A percentile compares a stretch with the other conserved stretches of the same genome.
Conservation (phyloP, 768 basidiomycete species). For the Hypholoma fasciculare region DNA sequence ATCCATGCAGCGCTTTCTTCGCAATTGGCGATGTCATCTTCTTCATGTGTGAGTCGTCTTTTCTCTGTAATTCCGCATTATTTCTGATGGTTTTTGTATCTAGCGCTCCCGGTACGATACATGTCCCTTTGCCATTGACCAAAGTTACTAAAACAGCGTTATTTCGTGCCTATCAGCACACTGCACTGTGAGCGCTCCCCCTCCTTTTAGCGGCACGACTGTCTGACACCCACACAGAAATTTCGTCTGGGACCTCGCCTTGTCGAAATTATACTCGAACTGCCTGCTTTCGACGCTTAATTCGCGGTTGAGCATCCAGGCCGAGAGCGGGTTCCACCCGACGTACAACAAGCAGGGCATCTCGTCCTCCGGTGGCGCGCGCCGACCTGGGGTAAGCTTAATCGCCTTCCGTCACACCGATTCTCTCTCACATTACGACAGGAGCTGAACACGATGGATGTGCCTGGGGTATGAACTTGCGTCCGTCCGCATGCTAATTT, state of each 20-base stretch:
- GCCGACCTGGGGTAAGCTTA: slow-evolving; percentile 14
- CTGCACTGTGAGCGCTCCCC: slow-evolving; percentile 36
- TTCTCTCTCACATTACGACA: not conserved
- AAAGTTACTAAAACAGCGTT: not conserved
- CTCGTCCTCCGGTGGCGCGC: slow-evolving; percentile 19
- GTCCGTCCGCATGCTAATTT: not conserved
- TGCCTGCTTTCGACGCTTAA: slow-evolving; percentile 50
- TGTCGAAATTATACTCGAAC: slow-evolving; percentile 50
- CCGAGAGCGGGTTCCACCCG: slow-evolving; percentile 19
- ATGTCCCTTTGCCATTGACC: not conserved
- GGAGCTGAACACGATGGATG: slow-evolving; percentile 10
- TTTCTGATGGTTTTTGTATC: not conserved
- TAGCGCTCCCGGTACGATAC: slow-evolving; percentile 35
- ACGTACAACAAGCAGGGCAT: slow-evolving; percentile 21
- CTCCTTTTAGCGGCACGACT: not conserved
- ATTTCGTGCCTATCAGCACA: slow-evolving; percentile 29
- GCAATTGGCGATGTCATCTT: slow-evolving; percentile 43
- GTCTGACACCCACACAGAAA: slow-evolving; percentile 27
- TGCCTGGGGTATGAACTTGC: slow-evolving; percentile 14
- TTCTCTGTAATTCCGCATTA: not conserved
- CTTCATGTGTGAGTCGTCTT: slow-evolving; percentile 39
- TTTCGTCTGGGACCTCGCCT: slow-evolving; percentile 49
- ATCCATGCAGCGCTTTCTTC: slow-evolving; percentile 32
- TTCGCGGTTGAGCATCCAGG: slow-evolving; percentile 36
- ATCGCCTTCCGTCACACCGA: too few species aligned